These are phyloP conservation scores for Rusavskia elegans DNA, from an alignment of 495 filamentous ascomycete species.

Conservation along the genomic window DNA sequence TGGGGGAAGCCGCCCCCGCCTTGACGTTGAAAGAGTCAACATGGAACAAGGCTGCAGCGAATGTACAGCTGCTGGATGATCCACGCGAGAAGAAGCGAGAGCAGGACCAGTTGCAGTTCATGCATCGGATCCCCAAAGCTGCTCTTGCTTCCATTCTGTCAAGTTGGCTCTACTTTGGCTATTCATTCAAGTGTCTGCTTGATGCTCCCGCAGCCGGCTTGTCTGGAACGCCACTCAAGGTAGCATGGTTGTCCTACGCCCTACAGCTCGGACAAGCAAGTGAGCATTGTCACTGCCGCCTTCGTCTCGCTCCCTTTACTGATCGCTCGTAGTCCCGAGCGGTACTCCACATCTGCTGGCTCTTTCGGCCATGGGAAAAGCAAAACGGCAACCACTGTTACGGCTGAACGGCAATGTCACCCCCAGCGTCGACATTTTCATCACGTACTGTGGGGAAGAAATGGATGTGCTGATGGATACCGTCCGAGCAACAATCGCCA, in stretches of 20 bases:
- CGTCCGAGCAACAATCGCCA: conserved; percentile 26
- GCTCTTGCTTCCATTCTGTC: not conserved
- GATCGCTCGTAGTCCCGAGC: not conserved
- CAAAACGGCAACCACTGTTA: conserved; percentile 10
- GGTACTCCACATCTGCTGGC: not conserved
- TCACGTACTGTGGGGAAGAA: conserved; percentile 34
- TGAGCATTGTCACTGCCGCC: not conserved
- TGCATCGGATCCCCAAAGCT: not conserved
- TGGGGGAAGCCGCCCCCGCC: too few species aligned
- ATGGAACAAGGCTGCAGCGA: not conserved
- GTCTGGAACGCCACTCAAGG: not conserved
- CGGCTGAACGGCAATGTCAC: conserved; percentile 16
- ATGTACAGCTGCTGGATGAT: not conserved
- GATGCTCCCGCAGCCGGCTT: not conserved
- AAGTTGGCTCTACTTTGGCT: not conserved
- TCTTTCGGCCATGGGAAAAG: not conserved
- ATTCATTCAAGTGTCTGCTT: not conserved
- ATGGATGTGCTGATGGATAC: conserved; percentile 36
- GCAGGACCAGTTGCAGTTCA: not conserved
- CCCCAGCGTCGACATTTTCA: conserved; percentile 30
- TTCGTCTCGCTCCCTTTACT: not conserved
- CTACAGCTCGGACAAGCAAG: not conserved
- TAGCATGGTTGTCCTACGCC: not conserved
- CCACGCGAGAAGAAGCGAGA: not conserved
- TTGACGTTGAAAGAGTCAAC: not conserved